Base-by-base conservation (phyloP, 352 stramenopile genomes). In the Phytophthora foliorum region DNA sequence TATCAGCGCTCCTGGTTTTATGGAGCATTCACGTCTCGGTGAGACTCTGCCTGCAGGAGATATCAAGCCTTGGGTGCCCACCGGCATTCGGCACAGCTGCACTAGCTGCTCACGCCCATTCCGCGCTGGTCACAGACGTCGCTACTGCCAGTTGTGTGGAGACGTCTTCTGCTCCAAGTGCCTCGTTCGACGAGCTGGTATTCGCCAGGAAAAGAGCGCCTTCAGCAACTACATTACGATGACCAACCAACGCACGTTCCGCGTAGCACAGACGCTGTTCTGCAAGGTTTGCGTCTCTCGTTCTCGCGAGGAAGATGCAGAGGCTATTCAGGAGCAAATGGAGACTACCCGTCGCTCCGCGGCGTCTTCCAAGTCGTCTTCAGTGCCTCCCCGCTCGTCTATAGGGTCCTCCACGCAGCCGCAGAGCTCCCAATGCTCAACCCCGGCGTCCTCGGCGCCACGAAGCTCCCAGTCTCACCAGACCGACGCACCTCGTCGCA, bases 91-190 rank as follows among this genome's bases (percentile, higher is more conserved):
- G 3, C 67, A 72, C 4, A 68, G 69, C 42, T 95, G 88, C 51
- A 77, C 73, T 22, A 84, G 88, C 38, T 95, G 88, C 65, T 71
- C 86, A 39, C 73, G 80, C 9, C 57, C 69, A 7, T 95, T 95
- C 56, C 72, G 77, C 29, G 61, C 76, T 45, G 82, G 75, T 21
- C 83, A 86, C 21, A 75, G 79, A 24, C 84, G 88, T 22, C 81
- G 86, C 45, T 83, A 93, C 58, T 95, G 88, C 52, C 84, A 85
- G 1, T 64, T 93, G 46, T 95, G 88, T 45, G 84, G 87, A 9
- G 85, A 92, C 32, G 78, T 92, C 9, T 86, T 92, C 44, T 95
- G 87, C 74, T 63, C 76, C 52, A 92, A 91, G 64, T 95, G 87
- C 46, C 66, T 86, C 42, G 64, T 93, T 49, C 78, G 75, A 56